Evolutionary conservation across 2,329 filamentous ascomycete species (phyloP).

Genomic region (Curvularia lunata): DNA sequence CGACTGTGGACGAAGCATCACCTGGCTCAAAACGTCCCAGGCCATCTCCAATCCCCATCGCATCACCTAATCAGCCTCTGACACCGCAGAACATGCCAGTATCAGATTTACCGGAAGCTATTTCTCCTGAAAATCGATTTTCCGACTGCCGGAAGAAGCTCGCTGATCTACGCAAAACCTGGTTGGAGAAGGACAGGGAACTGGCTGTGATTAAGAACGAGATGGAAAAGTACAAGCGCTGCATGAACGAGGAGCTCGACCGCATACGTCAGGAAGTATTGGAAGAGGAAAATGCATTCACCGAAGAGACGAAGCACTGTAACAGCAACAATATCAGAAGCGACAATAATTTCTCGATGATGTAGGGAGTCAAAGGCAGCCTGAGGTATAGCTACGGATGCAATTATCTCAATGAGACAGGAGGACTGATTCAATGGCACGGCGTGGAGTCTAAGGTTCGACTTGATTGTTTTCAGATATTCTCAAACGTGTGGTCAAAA

Average conservation of each 20-base stretch:
- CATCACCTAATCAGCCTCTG: not conserved
- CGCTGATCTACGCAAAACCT: constrained; percentile 21
- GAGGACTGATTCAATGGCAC: constrained; percentile 4
- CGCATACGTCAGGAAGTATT: constrained; percentile 24
- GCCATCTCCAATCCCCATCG: not conserved
- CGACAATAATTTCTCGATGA: constrained; percentile 22
- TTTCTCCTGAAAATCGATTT: constrained; percentile 20
- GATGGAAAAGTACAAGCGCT: constrained; percentile 25
- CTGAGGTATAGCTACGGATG: not conserved
- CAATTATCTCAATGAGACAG: not conserved
- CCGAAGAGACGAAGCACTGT: constrained; percentile 26
- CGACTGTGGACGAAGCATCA: not conserved
- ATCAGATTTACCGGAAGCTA: constrained; percentile 6
- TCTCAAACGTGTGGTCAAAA: not conserved
- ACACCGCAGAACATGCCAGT: constrained; percentile 2
- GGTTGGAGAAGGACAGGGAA: constrained; percentile 23
- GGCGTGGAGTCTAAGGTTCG: constrained; percentile 3
- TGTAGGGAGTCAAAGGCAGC: constrained; percentile 25
- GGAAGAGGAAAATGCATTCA: constrained; percentile 22
- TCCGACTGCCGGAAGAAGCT: constrained; percentile 28
- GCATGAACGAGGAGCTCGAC: constrained; percentile 32
- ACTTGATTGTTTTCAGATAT: not conserved
- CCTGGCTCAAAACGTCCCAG: constrained; percentile 22
- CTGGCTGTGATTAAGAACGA: constrained; percentile 23
- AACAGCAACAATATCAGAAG: constrained; percentile 11